Conservation (phyloP, 768 basidiomycete species). For the Hypholoma sublateritium region DNA sequence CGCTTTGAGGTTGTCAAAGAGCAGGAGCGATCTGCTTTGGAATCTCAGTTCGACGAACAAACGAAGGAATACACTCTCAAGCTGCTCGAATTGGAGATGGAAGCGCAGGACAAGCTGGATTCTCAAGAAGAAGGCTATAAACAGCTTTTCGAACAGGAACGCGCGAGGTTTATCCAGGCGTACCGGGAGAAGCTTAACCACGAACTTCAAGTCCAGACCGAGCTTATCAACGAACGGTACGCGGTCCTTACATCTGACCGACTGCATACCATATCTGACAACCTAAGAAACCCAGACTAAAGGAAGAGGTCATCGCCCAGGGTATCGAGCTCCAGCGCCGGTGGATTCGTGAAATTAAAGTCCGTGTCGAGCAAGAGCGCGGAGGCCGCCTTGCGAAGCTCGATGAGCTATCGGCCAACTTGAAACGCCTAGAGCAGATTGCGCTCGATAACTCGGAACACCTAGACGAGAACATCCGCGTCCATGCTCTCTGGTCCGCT, state of each 20-base stretch:
- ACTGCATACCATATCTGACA: neutral
- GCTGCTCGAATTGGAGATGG: conserved; percentile 81
- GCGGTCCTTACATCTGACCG: conserved; percentile 14
- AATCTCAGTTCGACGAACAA: conserved; percentile 73
- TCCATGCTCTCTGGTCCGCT: conserved; percentile 92
- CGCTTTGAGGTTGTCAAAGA: conserved; percentile 79
- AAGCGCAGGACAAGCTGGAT: conserved; percentile 82
- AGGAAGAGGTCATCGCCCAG: conserved; percentile 93
- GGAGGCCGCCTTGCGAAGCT: conserved; percentile 94
- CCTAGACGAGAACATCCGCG: conserved; percentile 90
- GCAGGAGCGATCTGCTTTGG: conserved; percentile 70
- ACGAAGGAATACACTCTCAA: conserved; percentile 80
- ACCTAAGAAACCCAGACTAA: conserved; percentile 52
- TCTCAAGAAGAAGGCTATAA: conserved; percentile 85
- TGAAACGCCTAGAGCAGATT: conserved; percentile 90
- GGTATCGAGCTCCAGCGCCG: conserved; percentile 96
- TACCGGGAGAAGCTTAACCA: conserved; percentile 86
- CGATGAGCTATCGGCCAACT: conserved; percentile 84
- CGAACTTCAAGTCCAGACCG: conserved; percentile 85
- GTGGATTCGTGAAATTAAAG: conserved; percentile 96
- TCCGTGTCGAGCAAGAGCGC: conserved; percentile 94
- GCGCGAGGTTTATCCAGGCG: conserved; percentile 62
- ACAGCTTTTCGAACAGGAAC: conserved; percentile 79
- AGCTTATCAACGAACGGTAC: conserved; percentile 93
- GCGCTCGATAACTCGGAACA: conserved; percentile 88